Evolutionary conservation across 768 basidiomycete species (phyloP).

Genomic region (Astraeus odoratus): DNA sequence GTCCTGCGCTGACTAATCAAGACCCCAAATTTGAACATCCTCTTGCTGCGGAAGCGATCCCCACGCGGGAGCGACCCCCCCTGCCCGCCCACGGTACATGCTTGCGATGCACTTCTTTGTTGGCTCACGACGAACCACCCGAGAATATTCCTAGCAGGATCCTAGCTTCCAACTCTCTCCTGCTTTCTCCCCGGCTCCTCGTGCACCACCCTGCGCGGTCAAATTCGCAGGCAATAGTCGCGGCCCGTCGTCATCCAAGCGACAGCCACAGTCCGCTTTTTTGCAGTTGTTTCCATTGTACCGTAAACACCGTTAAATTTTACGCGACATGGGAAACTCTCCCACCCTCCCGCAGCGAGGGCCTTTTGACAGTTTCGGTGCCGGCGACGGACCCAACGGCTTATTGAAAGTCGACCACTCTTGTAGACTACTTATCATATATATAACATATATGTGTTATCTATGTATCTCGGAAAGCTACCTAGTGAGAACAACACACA

Average conservation of each 20-base stretch:
- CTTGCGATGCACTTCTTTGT: no score
- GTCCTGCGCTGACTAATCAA: constrained; percentile 12
- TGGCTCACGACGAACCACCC: neutral
- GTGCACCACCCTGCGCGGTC: no score
- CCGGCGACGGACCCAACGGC: no score
- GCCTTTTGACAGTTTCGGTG: neutral
- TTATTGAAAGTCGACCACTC: no score
- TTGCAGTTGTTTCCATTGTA: no score
- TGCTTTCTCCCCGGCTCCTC: neutral
- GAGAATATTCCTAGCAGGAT: neutral
- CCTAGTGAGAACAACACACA: no score
- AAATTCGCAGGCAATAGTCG: no score
- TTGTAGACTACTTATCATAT: no score
- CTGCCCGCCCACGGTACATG: no score
- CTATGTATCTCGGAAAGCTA: no score
- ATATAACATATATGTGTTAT: no score
- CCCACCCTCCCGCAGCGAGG: neutral
- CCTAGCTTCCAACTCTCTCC: neutral
- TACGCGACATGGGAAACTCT: neutral
- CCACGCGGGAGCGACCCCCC: neutral
- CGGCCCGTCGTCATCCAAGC: neutral
- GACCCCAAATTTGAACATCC: constrained; percentile 5
- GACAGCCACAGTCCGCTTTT: neutral
- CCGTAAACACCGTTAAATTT: neutral
- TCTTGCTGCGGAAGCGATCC: neutral